phyloP scores from a whole-genome alignment of 2,329 filamentous ascomycete species.

The Graphilbum fragrans region DNA sequence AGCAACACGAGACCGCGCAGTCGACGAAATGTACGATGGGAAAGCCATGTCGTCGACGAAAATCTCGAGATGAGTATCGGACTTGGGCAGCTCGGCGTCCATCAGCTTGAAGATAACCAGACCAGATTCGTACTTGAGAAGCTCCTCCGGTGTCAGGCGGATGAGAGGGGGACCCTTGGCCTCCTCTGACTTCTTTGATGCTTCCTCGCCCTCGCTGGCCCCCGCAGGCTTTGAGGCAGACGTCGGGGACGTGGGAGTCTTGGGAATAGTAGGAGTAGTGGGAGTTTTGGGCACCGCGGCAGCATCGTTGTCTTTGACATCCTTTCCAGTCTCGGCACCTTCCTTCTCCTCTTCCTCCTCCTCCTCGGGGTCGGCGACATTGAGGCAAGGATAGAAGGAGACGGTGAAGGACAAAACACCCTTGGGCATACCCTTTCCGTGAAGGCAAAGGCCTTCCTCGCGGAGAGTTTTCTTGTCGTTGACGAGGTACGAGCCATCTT shows the following conservation, averaged over 20 bases:
- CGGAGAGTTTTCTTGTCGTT: constrained; percentile 62
- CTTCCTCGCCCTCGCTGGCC: constrained; percentile 11
- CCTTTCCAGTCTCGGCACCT: constrained; percentile 21
- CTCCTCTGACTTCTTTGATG: constrained; percentile 31
- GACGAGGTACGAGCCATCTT: constrained; percentile 68
- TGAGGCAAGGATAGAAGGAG: constrained; percentile 82
- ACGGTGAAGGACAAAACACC: constrained; percentile 72
- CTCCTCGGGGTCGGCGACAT: constrained; percentile 80
- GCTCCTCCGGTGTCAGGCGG: constrained; percentile 64
- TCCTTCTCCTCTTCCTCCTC: constrained; percentile 48
- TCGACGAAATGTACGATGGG: constrained; percentile 73
- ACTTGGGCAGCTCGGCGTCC: constrained; percentile 72
- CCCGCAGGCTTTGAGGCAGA: not conserved
- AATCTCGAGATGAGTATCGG: constrained; percentile 69
- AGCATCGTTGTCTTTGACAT: constrained; percentile 3
- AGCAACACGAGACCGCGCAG: constrained; percentile 53
- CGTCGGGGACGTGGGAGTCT: constrained; percentile 19
- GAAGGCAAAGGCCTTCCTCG: constrained; percentile 58
- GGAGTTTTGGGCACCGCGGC: constrained; percentile 8
- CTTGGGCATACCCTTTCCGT: constrained; percentile 62
- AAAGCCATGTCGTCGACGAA: constrained; percentile 92
- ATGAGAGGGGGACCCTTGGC: constrained; percentile 53
- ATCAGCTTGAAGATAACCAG: constrained; percentile 90
- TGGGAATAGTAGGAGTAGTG: constrained; percentile 15
- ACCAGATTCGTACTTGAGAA: constrained; percentile 78